A percentile compares a stretch with the other conserved stretches of the same genome.
Conservation (phyloP, 2,329 filamentous ascomycete species). For the Aureobasidium leucospermi region DNA sequence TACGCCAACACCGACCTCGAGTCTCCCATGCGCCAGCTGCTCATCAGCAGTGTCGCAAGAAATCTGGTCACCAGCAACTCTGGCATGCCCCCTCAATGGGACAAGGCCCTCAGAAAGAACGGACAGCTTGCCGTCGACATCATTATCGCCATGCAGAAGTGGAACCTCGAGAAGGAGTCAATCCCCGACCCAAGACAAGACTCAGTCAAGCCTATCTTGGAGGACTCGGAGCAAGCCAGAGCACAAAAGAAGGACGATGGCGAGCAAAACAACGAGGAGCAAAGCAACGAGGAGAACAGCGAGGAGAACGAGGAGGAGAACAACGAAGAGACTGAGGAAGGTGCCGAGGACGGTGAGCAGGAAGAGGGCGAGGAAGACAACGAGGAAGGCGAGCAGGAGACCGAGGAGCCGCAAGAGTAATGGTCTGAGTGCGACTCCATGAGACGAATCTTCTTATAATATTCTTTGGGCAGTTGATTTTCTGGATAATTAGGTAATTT, state of each 20-base stretch:
- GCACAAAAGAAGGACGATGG: slow-evolving; percentile 20
- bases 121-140: slow-evolving; percentile 50
- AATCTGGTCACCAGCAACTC: slow-evolving; percentile 42
- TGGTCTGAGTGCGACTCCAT: neutral
- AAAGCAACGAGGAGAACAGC: neutral
- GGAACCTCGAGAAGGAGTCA: slow-evolving; percentile 41
- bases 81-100: slow-evolving; percentile 47
- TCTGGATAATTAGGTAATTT: slow-evolving; percentile 7
- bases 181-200: slow-evolving; percentile 45
- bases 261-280: slow-evolving; percentile 14
- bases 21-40: slow-evolving; percentile 42
- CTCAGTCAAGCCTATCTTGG: slow-evolving; percentile 31
- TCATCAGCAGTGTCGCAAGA: slow-evolving; percentile 42
- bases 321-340: slow-evolving; percentile 15
- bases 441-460: slow-evolving; percentile 8
- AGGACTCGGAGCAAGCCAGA: slow-evolving; percentile 23
- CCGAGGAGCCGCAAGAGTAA: slow-evolving; percentile 7
- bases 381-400: slow-evolving; percentile 3
- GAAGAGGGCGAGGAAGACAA: slow-evolving; percentile 1
- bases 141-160: slow-evolving; percentile 47
- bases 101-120: slow-evolving; percentile 47
- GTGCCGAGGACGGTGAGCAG: slow-evolving; percentile 16
- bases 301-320: slow-evolving; percentile 20
- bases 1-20: slow-evolving; percentile 44
- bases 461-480: neutral